Conservation (phyloP, 495 filamentous ascomycete genomes). For the Chlorociboria aeruginascens region DNA sequence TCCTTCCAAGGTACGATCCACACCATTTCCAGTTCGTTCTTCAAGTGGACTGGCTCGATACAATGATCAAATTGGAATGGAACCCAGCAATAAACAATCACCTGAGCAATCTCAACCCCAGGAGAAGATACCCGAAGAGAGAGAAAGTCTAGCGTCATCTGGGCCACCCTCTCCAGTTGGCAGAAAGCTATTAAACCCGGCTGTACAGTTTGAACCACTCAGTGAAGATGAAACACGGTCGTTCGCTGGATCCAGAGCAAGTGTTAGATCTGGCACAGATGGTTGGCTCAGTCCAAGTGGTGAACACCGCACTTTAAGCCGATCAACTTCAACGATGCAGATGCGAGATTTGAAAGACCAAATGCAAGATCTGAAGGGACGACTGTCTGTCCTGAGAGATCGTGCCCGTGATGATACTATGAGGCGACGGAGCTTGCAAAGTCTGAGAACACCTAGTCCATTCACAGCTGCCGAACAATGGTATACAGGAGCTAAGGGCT, state of each 20-base stretch:
- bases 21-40: slow-evolving; percentile 13
- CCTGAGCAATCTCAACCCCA: neutral
- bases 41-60: slow-evolving; percentile 16
- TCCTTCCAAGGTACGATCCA: slow-evolving; percentile 27
- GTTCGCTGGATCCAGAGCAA: slow-evolving; percentile 9
- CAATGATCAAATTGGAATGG: slow-evolving; percentile 1
- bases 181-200: slow-evolving; percentile 8
- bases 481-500: slow-evolving; percentile 46
- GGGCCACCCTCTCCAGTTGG: slow-evolving; percentile 7
- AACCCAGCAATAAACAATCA: slow-evolving; percentile 3
- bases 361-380: slow-evolving; percentile 87
- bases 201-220: slow-evolving; percentile 20
- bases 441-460: slow-evolving; percentile 71
- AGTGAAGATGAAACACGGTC: slow-evolving; percentile 23
- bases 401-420: slow-evolving; percentile 74
- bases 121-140: too few species aligned
- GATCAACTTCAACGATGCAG: slow-evolving; percentile 50
- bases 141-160: neutral
- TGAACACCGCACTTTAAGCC: slow-evolving; percentile 26
- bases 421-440: slow-evolving; percentile 73
- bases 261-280: slow-evolving; percentile 9
- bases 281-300: slow-evolving; percentile 7
- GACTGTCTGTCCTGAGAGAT: slow-evolving; percentile 74
- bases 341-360: slow-evolving; percentile 81
- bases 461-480: slow-evolving; percentile 70